These are phyloP conservation scores for Dimocarpus longan DNA, from an alignment of 345 rosid species.

Conservation along the genomic window DNA sequence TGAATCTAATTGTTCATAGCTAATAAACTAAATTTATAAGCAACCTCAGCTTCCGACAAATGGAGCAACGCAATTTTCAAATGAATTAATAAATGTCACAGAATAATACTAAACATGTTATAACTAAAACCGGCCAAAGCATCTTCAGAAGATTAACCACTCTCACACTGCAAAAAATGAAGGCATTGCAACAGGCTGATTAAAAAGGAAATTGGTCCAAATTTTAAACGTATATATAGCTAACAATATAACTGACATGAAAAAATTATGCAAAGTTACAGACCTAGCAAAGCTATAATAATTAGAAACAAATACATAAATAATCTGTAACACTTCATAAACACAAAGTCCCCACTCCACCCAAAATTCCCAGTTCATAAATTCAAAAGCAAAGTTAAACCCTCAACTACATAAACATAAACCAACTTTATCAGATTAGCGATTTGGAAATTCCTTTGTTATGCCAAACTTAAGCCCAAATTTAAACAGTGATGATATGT, in stretches of 20 bases:
- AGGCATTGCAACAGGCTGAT: neutral
- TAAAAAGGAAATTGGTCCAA: neutral
- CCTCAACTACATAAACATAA: neutral
- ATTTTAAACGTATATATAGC: neutral
- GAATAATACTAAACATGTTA: neutral
- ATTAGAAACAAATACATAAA: neutral
- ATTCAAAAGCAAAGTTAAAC: slow-evolving; percentile 5
- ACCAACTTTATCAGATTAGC: neutral
- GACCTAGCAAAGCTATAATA: neutral
- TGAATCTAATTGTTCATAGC: too few species aligned
- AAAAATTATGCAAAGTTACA: neutral
- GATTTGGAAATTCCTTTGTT: neutral
- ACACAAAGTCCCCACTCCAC: neutral
- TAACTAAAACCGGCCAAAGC: neutral
- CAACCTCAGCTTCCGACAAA: neutral
- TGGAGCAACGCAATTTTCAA: neutral
- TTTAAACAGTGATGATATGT: neutral
- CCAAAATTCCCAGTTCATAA: neutral
- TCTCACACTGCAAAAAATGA: neutral
- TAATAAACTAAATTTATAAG: too few species aligned
- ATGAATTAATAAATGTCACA: neutral
- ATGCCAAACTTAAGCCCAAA: neutral
- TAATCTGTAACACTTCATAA: neutral
- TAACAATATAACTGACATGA: neutral
- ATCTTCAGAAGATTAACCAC: neutral